Evolutionary conservation across 768 basidiomycete genomes (phyloP).

Genomic region (Phlebiopsis gigantea): DNA sequence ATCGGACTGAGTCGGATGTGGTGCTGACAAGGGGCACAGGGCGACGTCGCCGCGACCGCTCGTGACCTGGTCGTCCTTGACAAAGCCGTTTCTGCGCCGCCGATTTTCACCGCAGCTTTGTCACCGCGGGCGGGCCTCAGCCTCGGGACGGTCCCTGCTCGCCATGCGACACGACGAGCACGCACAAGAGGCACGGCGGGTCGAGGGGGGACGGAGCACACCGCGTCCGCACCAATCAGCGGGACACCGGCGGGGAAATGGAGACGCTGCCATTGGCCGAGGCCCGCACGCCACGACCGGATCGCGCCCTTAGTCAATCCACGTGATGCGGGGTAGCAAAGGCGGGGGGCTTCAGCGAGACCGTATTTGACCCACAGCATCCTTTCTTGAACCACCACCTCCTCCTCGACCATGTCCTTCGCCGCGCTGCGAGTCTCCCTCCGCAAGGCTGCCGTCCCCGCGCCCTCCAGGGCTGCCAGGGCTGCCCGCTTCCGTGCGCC

Average conservation of each 20-base stretch:
- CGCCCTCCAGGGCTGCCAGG: constrained; percentile 17
- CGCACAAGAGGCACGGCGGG: background rate
- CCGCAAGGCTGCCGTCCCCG: constrained; percentile 37
- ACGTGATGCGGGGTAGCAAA: constrained; percentile 11
- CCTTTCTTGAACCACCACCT: background rate
- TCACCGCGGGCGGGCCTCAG: background rate
- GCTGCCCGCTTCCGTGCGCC: constrained; percentile 28
- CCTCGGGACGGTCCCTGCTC: background rate
- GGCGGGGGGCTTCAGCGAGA: background rate
- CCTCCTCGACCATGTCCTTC: constrained; percentile 44
- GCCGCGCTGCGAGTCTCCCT: constrained; percentile 45
- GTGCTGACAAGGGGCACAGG: background rate
- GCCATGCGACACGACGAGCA: background rate
- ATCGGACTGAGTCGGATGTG: background rate
- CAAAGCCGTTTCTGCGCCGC: background rate
- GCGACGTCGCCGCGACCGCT: background rate
- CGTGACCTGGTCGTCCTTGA: background rate
- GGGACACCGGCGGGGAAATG: background rate
- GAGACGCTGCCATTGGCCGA: background rate
- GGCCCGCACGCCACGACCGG: background rate
- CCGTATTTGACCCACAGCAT: background rate
- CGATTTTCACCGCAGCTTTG: background rate
- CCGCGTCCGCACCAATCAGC: background rate
- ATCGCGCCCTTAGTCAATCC: constrained; percentile 6
- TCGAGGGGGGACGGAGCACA: background rate